These are phyloP conservation scores for Coemansia sp. DNA, from an alignment of 192 early-diverging fungal species.

Conservation along the genomic window DNA sequence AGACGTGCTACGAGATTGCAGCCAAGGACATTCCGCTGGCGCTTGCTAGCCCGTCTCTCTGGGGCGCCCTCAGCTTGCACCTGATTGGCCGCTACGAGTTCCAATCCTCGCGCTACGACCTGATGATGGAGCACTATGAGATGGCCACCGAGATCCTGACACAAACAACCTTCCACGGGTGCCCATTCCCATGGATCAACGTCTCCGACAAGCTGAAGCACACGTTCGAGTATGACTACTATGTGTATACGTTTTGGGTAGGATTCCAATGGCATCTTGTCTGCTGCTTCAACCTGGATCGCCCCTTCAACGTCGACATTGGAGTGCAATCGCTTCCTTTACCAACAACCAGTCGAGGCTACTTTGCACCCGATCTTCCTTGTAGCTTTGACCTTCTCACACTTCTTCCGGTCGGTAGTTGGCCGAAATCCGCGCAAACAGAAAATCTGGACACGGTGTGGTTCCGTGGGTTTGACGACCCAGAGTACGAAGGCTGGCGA, in stretches of 20 bases:
- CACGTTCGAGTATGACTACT: conserved; percentile 54
- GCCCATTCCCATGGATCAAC: conserved; percentile 41
- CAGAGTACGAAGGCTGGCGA: conserved; percentile 47
- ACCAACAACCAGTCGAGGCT: conserved; percentile 33
- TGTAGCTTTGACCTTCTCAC: conserved; percentile 48
- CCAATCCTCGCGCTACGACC: conserved; percentile 50
- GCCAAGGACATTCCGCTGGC: conserved; percentile 33
- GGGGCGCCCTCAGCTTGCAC: conserved; percentile 48
- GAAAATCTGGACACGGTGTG: conserved; percentile 16
- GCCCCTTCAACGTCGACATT: conserved; percentile 36
- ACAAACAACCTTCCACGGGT: conserved; percentile 39
- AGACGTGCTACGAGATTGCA: conserved; percentile 52
- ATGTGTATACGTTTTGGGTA: conserved; percentile 55
- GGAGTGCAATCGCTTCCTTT: conserved; percentile 23
- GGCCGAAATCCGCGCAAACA: conserved; percentile 25
- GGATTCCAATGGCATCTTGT: conserved; percentile 55
- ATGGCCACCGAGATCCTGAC: conserved; percentile 51
- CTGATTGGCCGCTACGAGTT: conserved; percentile 53
- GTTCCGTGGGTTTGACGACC: conserved; percentile 47
- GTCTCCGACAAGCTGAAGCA: conserved; percentile 29
- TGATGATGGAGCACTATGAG: conserved; percentile 51
- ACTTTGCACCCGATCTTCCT: conserved; percentile 41
- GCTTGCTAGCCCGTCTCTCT: conserved; percentile 33
- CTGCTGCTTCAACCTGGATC: conserved; percentile 51
- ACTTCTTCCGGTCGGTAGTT: conserved; percentile 39